Base-by-base conservation (phyloP, 2,329 filamentous ascomycete genomes). In the Xylariaceae sp. region DNA sequence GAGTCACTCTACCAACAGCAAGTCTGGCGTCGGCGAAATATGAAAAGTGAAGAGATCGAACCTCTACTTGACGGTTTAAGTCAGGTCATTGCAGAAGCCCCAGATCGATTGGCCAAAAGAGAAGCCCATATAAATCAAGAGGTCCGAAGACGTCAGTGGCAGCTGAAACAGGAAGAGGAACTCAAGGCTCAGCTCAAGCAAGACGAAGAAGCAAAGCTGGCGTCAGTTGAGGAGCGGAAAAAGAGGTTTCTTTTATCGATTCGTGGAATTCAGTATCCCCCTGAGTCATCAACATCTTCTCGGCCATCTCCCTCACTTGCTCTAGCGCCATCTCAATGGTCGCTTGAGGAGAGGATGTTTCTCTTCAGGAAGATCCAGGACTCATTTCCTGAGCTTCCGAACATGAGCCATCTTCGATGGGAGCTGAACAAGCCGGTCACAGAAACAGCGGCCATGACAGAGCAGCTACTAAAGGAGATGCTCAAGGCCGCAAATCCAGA, bases 341-440 rank as follows among this genome's bases (percentile, higher is more conserved):
- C 64, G 35, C n/a, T 42, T 11, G 67, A 67, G 45, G 66, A 67
- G 48, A 59, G 62, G 40, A 54, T 20, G 10, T 53, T 56, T 18
- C 61, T 69, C 18, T 64, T 66, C 33, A 54, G 53, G 41, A 53
- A 60, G 21, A 60, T 69, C 33, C 64, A 67, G 43, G 45, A 57
- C 6, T 60, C 65, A 5, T 68, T 60, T 36, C 67, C 67, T 7
- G 8, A 50, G 13, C 42, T 65, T 8, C 59, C 61, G 4, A 52
- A 67, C 32, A 16, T 69, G 6, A 42, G 58, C 13, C 40, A 44
- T 16, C 30, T 66, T 27, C 46, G 55, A 3, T 61, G 53, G 53
- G 58, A 63, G 21, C 27, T 67, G 15, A 53, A 63, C 55, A 62
- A 62, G 50, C 57, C 61, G 16, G 37, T 61, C 11, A 47, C 59